Percentiles rank a stretch among this genome's conserved stretches.
Conservation (phyloP, 192 early-diverging fungal species). For the Backusella liffmaniae region DNA sequence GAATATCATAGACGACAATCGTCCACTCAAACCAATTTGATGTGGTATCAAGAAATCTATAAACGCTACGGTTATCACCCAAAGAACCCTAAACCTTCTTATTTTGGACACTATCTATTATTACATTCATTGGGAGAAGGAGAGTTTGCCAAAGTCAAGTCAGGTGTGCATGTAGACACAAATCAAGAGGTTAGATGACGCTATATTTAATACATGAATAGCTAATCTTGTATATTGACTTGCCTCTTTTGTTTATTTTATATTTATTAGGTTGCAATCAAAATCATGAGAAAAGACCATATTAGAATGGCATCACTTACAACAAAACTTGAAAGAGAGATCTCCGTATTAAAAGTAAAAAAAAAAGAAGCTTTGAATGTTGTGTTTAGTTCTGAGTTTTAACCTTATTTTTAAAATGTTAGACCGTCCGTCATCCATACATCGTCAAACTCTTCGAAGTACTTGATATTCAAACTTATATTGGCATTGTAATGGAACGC, state of each 20-base stretch:
- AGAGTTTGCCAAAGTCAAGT: conserved; percentile 98
- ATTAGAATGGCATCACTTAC: conserved; percentile 74
- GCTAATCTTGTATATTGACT: neutral
- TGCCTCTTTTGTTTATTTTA: neutral
- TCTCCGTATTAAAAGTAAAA: conserved; percentile 80
- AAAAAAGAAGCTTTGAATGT: neutral
- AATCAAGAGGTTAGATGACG: conserved; percentile 57
- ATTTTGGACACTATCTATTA: conserved; percentile 90
- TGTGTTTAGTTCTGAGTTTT: conserved; percentile 1
- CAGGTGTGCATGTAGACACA: conserved; percentile 80
- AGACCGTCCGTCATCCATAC: conserved; percentile 84
- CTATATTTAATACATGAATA: neutral
- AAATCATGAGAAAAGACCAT: conserved; percentile 90
- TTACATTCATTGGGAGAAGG: conserved; percentile 96
- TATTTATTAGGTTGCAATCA: conserved; percentile 83
- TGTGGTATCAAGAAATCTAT: conserved; percentile 34
- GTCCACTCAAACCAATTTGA: conserved; percentile 24
- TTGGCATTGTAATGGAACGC: conserved; percentile 95
- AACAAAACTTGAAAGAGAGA: conserved; percentile 91
- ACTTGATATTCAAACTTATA: conserved; percentile 48
- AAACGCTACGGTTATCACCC: conserved; percentile 30
- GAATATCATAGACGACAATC: conserved; percentile 20
- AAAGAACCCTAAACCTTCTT: conserved; percentile 43
- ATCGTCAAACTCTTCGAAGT: conserved; percentile 93
- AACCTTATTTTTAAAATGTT: conserved; percentile 9